Percentiles rank a stretch among this genome's conserved stretches.
These are phyloP conservation scores for Lepidium campestre DNA, from an alignment of 441 rosid species.

Conservation along the genomic window DNA sequence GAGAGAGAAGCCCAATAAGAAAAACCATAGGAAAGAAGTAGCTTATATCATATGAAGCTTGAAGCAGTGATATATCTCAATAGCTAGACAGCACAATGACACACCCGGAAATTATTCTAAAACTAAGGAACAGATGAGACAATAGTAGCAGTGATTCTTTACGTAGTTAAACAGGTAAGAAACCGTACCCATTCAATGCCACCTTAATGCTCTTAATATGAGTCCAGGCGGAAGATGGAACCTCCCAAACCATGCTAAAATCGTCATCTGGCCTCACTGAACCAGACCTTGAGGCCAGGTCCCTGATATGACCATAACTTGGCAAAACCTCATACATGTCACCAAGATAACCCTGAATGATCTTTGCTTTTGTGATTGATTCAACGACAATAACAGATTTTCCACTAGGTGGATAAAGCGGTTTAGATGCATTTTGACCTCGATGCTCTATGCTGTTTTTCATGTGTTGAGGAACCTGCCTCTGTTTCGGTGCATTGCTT, in stretches of 20 bases:
- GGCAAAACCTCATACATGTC: slow-evolving; percentile 85
- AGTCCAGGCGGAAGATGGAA: slow-evolving; percentile 94
- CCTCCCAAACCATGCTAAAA: slow-evolving; percentile 99
- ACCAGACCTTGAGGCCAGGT: slow-evolving; percentile 95
- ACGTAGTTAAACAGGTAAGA: slow-evolving; percentile 3
- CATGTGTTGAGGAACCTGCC: slow-evolving; percentile 35
- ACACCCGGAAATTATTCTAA: slow-evolving; percentile 1
- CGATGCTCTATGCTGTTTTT: slow-evolving; percentile 33
- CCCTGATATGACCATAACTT: slow-evolving; percentile 96
- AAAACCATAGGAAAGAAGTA: slow-evolving; percentile 1
- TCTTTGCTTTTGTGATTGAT: slow-evolving; percentile 85
- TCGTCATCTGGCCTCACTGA: slow-evolving; percentile 97
- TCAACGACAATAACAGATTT: slow-evolving; percentile 94
- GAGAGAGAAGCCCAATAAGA: slow-evolving; percentile 29
- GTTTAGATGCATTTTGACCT: slow-evolving; percentile 40
- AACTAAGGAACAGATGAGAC: not conserved
- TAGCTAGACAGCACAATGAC: slow-evolving; percentile 8
- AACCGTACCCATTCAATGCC: slow-evolving; percentile 69
- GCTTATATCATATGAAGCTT: slow-evolving; percentile 17
- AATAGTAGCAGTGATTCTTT: slow-evolving; percentile 1
- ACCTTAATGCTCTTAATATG: slow-evolving; percentile 94
- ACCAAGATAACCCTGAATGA: slow-evolving; percentile 92
- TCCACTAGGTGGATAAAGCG: slow-evolving; percentile 72
- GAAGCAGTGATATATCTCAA: slow-evolving; percentile 9
- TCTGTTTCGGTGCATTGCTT: slow-evolving; percentile 29